Conservation (phyloP, 768 basidiomycete genomes). For the Termitomyces sp. region DNA sequence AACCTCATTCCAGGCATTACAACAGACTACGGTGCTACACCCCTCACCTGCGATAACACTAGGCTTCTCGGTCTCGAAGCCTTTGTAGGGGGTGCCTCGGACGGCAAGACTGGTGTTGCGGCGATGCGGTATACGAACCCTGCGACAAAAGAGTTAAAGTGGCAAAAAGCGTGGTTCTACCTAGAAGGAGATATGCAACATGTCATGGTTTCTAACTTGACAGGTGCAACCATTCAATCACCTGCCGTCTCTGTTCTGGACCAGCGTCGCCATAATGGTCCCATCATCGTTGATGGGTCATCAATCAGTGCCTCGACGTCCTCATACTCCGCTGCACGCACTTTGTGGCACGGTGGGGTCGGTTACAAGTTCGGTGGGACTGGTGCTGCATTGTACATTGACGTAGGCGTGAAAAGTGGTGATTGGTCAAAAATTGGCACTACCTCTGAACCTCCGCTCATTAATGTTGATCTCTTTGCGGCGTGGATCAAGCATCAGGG, state of each 20-base stretch:
- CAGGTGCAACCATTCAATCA: slow-evolving; percentile 30
- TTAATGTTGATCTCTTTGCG: slow-evolving; percentile 43
- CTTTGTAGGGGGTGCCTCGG: slow-evolving; percentile 66
- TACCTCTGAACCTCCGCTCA: slow-evolving; percentile 50
- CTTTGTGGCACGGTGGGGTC: slow-evolving; percentile 61
- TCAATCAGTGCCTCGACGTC: not conserved
- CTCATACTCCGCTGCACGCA: slow-evolving; percentile 16
- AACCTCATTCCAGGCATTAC: slow-evolving; percentile 71
- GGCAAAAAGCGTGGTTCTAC: slow-evolving; percentile 76
- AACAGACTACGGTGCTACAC: slow-evolving; percentile 54
- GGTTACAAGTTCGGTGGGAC: slow-evolving; percentile 36
- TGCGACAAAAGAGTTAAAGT: slow-evolving; percentile 43
- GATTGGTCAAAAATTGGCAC: slow-evolving; percentile 61
- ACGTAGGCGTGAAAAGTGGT: slow-evolving; percentile 40
- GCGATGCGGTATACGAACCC: slow-evolving; percentile 71
- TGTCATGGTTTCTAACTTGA: slow-evolving; percentile 51
- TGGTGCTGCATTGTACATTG: slow-evolving; percentile 37
- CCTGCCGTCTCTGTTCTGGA: slow-evolving; percentile 63
- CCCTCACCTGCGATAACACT: slow-evolving; percentile 41
- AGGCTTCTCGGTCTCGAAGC: slow-evolving; percentile 38
- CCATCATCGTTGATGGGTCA: slow-evolving; percentile 38
- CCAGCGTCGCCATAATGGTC: slow-evolving; percentile 44
- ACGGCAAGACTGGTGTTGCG: slow-evolving; percentile 50
- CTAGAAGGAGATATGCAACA: slow-evolving; percentile 56
- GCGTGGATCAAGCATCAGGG: slow-evolving; percentile 33